phyloP scores from a whole-genome alignment of 2,329 filamentous ascomycete genomes.

The Aspergillus sp. region DNA sequence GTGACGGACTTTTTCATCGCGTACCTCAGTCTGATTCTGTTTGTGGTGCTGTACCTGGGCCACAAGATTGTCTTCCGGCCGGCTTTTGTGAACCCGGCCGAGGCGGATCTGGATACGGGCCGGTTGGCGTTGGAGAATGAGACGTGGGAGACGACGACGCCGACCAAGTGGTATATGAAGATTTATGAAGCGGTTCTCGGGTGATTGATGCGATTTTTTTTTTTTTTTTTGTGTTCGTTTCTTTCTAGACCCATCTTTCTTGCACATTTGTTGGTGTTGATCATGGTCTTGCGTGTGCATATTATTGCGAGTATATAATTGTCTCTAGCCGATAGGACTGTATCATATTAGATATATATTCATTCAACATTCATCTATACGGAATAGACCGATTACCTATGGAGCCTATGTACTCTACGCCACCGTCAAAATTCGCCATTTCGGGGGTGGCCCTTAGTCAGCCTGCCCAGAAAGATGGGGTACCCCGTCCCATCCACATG shows the following conservation, averaged over 20 bases:
- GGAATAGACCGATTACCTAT: too few relatives aligned
- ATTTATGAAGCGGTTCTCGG: constrained; percentile 9
- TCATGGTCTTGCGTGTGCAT: too few relatives aligned
- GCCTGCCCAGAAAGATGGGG: too few relatives aligned
- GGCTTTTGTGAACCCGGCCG: constrained; percentile 36
- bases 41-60: constrained; percentile 57
- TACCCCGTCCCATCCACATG: neutral
- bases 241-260: neutral
- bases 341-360: too few relatives aligned
- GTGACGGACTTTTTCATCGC: constrained; percentile 62
- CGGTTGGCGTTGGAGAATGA: constrained; percentile 32
- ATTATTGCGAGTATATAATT: too few relatives aligned
- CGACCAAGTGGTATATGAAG: constrained; percentile 17
- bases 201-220: neutral
- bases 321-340: too few relatives aligned
- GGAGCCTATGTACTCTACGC: too few relatives aligned
- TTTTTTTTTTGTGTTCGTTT: neutral
- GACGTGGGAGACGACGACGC: constrained; percentile 7
- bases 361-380: too few relatives aligned
- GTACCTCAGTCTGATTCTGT: constrained; percentile 66
- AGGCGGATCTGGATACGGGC: constrained; percentile 46
- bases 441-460: too few relatives aligned
- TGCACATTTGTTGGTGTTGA: too few relatives aligned
- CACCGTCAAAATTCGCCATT: too few relatives aligned
- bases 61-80: constrained; percentile 54